Evolutionary conservation across 2,329 filamentous ascomycete species (phyloP).

Genomic region (Fusarium citri): DNA sequence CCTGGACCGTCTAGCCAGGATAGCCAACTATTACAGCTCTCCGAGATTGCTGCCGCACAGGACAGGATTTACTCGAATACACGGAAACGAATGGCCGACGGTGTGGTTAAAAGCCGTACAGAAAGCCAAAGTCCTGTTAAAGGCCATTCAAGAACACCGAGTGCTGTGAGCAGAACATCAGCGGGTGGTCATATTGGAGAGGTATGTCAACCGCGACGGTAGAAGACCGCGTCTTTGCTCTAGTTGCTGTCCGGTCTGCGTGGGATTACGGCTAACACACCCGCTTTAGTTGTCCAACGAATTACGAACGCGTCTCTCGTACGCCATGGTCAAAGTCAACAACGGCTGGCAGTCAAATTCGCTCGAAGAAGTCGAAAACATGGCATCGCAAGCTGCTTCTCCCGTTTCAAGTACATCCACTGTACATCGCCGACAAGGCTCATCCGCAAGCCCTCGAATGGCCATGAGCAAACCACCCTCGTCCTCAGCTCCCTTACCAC

Average conservation of each 20-base stretch:
- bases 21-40: constrained; percentile 68
- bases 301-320: constrained; percentile 85
- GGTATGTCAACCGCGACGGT: constrained; percentile 61
- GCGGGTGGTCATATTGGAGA: constrained; percentile 80
- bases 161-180: constrained; percentile 71
- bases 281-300: constrained; percentile 75
- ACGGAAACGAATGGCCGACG: constrained; percentile 82
- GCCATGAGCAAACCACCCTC: constrained; percentile 44
- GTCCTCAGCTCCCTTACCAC: constrained; percentile 50
- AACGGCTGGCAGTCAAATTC: constrained; percentile 86
- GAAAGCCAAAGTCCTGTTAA: constrained; percentile 60
- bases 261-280: constrained; percentile 31
- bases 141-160: constrained; percentile 78
- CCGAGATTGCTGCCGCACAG: constrained; percentile 66
- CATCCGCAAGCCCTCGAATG: constrained; percentile 67
- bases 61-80: constrained; percentile 56
- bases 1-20: constrained; percentile 57
- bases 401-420: constrained; percentile 70
- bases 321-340: constrained; percentile 93
- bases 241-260: neutral
- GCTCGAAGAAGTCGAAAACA: constrained; percentile 80
- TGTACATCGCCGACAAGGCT: constrained; percentile 62
- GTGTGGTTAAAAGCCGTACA: constrained; percentile 71
- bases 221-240: neutral
- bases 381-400: constrained; percentile 76